Evolutionary conservation across 495 filamentous ascomycete species (phyloP).

Genomic region (Gamarada debralockiae): DNA sequence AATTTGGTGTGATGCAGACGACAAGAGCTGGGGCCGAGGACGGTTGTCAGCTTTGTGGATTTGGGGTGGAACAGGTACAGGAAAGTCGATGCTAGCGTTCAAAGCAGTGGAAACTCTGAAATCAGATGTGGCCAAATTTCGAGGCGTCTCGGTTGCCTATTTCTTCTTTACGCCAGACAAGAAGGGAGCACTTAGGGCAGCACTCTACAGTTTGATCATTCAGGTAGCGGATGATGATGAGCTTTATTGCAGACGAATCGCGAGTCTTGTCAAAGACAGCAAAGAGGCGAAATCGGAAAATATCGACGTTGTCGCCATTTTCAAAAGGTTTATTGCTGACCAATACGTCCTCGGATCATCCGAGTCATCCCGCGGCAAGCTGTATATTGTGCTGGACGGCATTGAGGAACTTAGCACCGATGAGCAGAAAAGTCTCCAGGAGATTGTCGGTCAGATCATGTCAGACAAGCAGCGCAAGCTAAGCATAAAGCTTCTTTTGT

Average conservation of each 20-base stretch:
- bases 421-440: constrained; percentile 1
- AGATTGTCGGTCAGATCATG: constrained; percentile 11
- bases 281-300: neutral
- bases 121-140: neutral
- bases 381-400: constrained; percentile 19
- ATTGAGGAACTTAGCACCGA: constrained; percentile 14
- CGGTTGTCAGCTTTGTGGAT: constrained; percentile 2
- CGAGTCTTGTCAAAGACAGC: constrained; percentile 3
- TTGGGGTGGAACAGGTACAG: constrained; percentile 7
- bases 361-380: neutral
- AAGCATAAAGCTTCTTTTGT: constrained; percentile 12
- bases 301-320: neutral
- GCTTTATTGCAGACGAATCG: constrained; percentile 18
- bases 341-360: constrained; percentile 6
- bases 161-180: constrained; percentile 19
- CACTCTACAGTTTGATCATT: constrained; percentile 9
- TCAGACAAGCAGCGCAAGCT: constrained; percentile 9
- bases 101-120: constrained; percentile 9
- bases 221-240: constrained; percentile 19
- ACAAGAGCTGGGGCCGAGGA: neutral
- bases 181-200: constrained; percentile 1
- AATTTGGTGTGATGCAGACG: constrained; percentile 9
- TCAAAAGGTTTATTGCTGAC: constrained; percentile 5
- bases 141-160: constrained; percentile 1
- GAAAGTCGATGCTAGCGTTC: constrained; percentile 20